Base-by-base conservation (phyloP, 2,329 filamentous ascomycete species). In the Stachybotrys chartarum region DNA sequence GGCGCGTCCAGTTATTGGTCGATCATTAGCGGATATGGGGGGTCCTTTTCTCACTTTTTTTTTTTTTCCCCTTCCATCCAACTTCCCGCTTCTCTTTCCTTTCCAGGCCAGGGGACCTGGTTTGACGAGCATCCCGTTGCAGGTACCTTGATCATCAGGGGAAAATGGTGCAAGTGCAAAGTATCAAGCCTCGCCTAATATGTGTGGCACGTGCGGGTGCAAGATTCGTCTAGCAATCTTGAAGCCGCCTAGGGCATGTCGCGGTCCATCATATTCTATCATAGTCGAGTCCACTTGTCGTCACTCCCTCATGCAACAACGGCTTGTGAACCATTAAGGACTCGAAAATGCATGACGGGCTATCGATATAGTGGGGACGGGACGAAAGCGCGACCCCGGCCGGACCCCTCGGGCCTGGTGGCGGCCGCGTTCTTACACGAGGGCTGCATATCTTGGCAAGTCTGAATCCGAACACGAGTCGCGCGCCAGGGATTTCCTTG, bases 171-270 rank as follows among this genome's bases (percentile, higher is more conserved):
- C 8, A 42, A 14, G 35, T 42, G 35, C 8, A 42, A 42, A 10
- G 35, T 42, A 42, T 42, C 14, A 3, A 10, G 10, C 35, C 39
- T 11, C 17, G 24, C 51, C 48, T 50, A 24, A 24, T 24, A 24
- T 3, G 24, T 24, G 24, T 35, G 49, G 49, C 31, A 44, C n/a
- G 50, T 42, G 48, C 52, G 46, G 39, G 55, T 60, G 59, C 57
- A 60, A 54, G 57, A 59, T 60, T 60, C 59, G 59, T 59, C 57
- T 59, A 60, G 57, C 57, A 57, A 60, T 59, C 57, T 57, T 18
- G 30, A 6, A 17, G 5, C 45, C 4, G n/a, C 10, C 17, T 47
- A n/a, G 45, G 45, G 8, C 10, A 14, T 14, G 8, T 14, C 35
- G 14, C 35, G 35, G 35, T 42, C 35, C 14, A 42, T 42, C 35